Conservation (phyloP, 2,329 filamentous ascomycete genomes). For the Torrubiellomyces zombiae region DNA sequence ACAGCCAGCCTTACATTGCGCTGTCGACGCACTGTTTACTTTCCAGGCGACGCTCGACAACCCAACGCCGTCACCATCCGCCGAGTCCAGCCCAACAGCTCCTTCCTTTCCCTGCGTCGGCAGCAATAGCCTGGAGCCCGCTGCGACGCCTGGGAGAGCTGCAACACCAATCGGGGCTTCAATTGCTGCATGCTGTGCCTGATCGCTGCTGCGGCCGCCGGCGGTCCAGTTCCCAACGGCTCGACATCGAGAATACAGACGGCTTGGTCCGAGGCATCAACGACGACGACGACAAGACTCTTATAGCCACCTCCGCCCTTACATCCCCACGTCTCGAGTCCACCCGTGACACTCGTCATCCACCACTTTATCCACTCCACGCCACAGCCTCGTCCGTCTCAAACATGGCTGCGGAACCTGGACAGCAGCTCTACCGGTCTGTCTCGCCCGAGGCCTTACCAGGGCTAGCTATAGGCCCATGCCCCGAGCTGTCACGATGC, state of each 20-base stretch:
- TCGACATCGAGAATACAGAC: no score
- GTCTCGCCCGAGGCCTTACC: constrained; percentile 45
- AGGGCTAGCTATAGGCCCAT: constrained; percentile 42
- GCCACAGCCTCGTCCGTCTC: no score
- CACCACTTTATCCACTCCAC: no score
- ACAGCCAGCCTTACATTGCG: constrained; percentile 3
- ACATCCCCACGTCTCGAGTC: no score
- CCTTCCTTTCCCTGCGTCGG: constrained; percentile 2
- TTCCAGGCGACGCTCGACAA: constrained; percentile 2
- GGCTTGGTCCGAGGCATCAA: no score
- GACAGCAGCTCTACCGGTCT: constrained; percentile 11
- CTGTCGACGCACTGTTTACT: constrained; percentile 2
- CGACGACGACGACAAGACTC: no score
- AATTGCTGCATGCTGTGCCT: constrained; percentile 2
- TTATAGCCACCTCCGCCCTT: no score
- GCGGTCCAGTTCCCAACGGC: constrained; percentile 3
- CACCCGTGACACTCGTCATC: no score
- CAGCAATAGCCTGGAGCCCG: constrained; percentile 1
- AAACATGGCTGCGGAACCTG: constrained; percentile 18
- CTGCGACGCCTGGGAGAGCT: constrained; percentile 4
- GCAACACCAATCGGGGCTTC: constrained; percentile 3
- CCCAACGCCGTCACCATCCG: constrained; percentile 1
- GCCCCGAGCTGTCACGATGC: constrained; percentile 43
- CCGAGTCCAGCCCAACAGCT: background rate
- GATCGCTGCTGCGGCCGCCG: constrained; percentile 1